phyloP scores from a whole-genome alignment of 352 stramenopile genomes.

The Phytophthora rubi region DNA sequence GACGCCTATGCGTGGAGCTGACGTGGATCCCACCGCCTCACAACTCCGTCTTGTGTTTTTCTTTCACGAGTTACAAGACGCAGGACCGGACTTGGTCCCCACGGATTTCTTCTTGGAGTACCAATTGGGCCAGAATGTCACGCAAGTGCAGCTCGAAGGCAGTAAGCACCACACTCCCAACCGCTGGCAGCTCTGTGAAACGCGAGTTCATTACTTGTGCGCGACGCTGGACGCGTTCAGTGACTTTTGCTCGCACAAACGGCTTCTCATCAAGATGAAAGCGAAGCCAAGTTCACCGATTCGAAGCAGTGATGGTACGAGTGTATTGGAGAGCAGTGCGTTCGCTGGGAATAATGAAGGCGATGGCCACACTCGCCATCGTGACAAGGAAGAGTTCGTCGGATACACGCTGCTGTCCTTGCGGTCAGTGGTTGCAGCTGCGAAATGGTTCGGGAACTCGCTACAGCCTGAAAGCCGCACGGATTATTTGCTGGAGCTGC shows the following conservation, averaged over 20 bases:
- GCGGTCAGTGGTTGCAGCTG: slow-evolving; percentile 54
- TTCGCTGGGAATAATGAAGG: not conserved
- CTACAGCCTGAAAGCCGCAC: slow-evolving; percentile 55
- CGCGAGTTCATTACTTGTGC: slow-evolving; percentile 71
- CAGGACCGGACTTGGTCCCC: slow-evolving; percentile 50
- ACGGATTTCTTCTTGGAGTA: slow-evolving; percentile 85
- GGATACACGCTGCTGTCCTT: slow-evolving; percentile 66
- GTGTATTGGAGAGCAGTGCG: not conserved
- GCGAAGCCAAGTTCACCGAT: slow-evolving; percentile 19
- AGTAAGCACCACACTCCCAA: slow-evolving; percentile 84
- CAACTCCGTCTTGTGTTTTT: slow-evolving; percentile 80
- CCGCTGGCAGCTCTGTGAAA: slow-evolving; percentile 84
- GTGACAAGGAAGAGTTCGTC: slow-evolving; percentile 45
- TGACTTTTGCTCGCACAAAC: slow-evolving; percentile 71
- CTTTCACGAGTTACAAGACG: slow-evolving; percentile 87
- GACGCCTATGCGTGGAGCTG: slow-evolving; percentile 33
- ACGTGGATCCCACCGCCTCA: slow-evolving; percentile 76
- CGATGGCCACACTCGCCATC: slow-evolving; percentile 2
- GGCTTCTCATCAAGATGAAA: slow-evolving; percentile 77
- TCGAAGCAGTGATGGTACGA: not conserved
- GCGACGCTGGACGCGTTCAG: slow-evolving; percentile 71
- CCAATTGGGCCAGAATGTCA: slow-evolving; percentile 70
- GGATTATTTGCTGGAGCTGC: slow-evolving; percentile 73
- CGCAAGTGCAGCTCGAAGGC: slow-evolving; percentile 68
- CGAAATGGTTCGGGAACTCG: slow-evolving; percentile 67